Evolutionary conservation across 1,139 yeast species (phyloP), one percentile per base, ranked within the genome.

Genomic region (Geotrichum macrosporum): DNA sequence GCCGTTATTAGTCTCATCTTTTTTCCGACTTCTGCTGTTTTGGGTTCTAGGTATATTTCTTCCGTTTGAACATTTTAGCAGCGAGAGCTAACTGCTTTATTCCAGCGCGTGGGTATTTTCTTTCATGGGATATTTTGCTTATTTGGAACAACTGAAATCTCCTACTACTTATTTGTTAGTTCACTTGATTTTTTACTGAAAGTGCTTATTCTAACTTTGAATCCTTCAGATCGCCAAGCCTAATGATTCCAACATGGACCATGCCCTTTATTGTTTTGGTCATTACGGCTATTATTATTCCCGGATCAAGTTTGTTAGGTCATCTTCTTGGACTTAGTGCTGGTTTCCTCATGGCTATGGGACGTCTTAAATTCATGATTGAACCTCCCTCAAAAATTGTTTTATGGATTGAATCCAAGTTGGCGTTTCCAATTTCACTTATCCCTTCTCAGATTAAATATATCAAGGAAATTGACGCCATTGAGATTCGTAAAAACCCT

Each of bases 101-200:
- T 42, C 95, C 86, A 2, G n/a, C n/a, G n/a, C n/a, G n/a, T 77
- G 92, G 76, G 79, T 78, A 24, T 86, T 88, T 63, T 76, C 88
- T 48, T 76, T 88, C 57, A 59, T 80, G 54, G 79, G 81, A 5
- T 84, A 75, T 65, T 77, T 70, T 57, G 78, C 85, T 12, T 77
- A 76, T 57, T 72, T 77, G 54, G 88, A 81, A 60, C 77, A 79
- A 47, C 63, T 66, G 26, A 61, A 67, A 35, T 68, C 68, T 35
- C 86, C 89, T 22, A 65, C 72, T 6, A 59, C 65, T 48, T 64
- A 60, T 44, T 51, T 71, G 53, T 57, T 41, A 32, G 53, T 48
- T 36, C 36, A 10, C 41, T 33, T 46, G 27, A n/a, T n/a, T n/a
- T n/a, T n/a, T n/a, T 16, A 9, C 45, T 52, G 41, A 46, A 53